Conservation (phyloP, 2,329 filamentous ascomycete genomes). For the Hypoxylon sp. region DNA sequence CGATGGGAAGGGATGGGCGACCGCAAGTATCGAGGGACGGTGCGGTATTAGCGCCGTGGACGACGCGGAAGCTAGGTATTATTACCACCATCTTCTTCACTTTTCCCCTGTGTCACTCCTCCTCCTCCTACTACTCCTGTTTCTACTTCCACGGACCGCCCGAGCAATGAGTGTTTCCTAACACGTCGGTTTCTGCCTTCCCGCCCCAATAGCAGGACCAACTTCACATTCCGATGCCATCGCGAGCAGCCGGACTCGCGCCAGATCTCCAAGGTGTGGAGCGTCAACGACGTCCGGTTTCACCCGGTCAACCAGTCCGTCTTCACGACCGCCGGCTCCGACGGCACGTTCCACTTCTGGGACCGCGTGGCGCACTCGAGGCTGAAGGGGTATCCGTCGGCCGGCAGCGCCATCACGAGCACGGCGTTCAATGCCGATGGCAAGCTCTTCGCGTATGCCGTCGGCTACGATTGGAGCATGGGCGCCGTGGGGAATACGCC, state of each 20-base stretch:
- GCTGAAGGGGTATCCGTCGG: constrained; percentile 68
- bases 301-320: constrained; percentile 48
- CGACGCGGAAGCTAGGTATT: constrained; percentile 46
- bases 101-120: neutral
- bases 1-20: constrained; percentile 52
- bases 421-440: constrained; percentile 75
- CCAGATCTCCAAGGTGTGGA: constrained; percentile 50
- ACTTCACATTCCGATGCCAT: constrained; percentile 56
- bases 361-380: constrained; percentile 67
- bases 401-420: constrained; percentile 71
- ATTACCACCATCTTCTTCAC: constrained; percentile 7
- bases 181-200: constrained; percentile 8
- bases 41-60: constrained; percentile 46
- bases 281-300: constrained; percentile 55
- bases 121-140: too few relatives aligned
- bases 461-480: constrained; percentile 82
- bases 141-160: neutral
- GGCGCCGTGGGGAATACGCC: constrained; percentile 62
- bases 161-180: neutral
- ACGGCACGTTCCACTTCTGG: constrained; percentile 65
- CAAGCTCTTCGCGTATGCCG: constrained; percentile 70
- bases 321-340: constrained; percentile 56
- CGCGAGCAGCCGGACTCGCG: constrained; percentile 39
- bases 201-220: constrained; percentile 19
- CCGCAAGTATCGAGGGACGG: constrained; percentile 54